Evolutionary conservation across 176 grass and related monocot species (phyloP), one percentile per base, ranked within the genome.

Genomic region (Oryza rufipogon): DNA sequence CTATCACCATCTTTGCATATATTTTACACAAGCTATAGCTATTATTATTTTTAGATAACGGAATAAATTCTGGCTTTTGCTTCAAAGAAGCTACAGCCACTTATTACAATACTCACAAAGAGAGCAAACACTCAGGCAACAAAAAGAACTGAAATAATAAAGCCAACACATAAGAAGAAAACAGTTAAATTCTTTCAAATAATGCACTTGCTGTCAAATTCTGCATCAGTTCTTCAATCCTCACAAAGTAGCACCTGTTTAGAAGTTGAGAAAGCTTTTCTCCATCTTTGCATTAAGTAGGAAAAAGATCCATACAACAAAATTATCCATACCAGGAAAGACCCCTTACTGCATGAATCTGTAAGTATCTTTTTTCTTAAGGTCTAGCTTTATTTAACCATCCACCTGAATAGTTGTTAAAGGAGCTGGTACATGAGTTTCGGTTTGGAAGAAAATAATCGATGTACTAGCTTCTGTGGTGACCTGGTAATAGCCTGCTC

Each of bases 1-100:
- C 13, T 64, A 49, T 69, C 82, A 17, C 13, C 19, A 69, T 69
- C 9, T 82, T 73, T 88, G 3, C 61, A 61, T 80, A 74, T 70
- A 23, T 36, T 84, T 46, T 68, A 54, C 26, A 68, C 3, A 11
- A 60, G 14, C 19, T 44, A 2, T 45, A 63, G 22, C 11, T 84
- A 22, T 11, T 72, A 56, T 68, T 76, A 32, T 32, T 32, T 32
- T 32, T 32, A 32, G 30, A 32, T 32, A 32, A 32, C 2, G 30
- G 2, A 32, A 32, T 32, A 32, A 32, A 32, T 32, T 32, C 30
- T 32, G 30, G 30, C 30, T 32, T 32, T 32, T 32, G 30, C 30
- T 32, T 32, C 30, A 32, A 32, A 32, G 30, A 32, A 32, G 30
- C 30, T 32, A 32, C 30, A 32, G 30, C 30, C 30, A 32, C 30